Evolutionary conservation across 2,329 filamentous ascomycete genomes (phyloP).

Genomic region (Verruconis gallopava): DNA sequence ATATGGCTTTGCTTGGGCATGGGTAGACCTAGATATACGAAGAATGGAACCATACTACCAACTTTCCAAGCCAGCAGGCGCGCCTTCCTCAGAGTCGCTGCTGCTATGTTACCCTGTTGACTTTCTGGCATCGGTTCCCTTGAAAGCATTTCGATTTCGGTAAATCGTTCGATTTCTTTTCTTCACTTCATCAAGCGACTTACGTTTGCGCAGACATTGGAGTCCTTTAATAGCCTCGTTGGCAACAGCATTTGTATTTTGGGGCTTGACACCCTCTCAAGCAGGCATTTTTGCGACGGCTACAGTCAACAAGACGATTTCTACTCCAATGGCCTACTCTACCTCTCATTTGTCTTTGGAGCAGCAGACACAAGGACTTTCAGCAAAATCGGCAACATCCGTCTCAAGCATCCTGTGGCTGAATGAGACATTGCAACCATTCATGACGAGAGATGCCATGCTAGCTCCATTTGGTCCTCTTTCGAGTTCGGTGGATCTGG

Average conservation of each 20-base stretch:
- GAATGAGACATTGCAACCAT: slow-evolving; percentile 31
- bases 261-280: slow-evolving; percentile 42
- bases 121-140: slow-evolving; percentile 31
- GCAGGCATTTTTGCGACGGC: slow-evolving; percentile 39
- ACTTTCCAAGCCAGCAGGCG: slow-evolving; percentile 35
- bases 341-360: slow-evolving; percentile 17
- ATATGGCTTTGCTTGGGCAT: slow-evolving; percentile 45
- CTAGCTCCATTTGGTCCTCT: slow-evolving; percentile 31
- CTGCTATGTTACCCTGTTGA: slow-evolving; percentile 43
- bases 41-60: slow-evolving; percentile 49
- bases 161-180: too few relatives aligned
- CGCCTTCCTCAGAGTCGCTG: slow-evolving; percentile 32
- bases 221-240: slow-evolving; percentile 35
- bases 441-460: slow-evolving; percentile 31
- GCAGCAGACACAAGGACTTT: slow-evolving; percentile 21
- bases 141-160: slow-evolving; percentile 25
- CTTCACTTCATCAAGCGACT: background rate
- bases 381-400: slow-evolving; percentile 28
- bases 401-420: slow-evolving; percentile 37
- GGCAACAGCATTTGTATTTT: slow-evolving; percentile 40
- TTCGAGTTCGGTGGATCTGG: background rate
- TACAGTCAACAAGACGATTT: slow-evolving; percentile 16
- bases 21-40: slow-evolving; percentile 47
- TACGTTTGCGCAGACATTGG: slow-evolving; percentile 37
- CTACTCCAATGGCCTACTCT: slow-evolving; percentile 13